Evolutionary conservation across 2,329 filamentous ascomycete species (phyloP), one percentile per base, ranked within the genome.

Genomic region (Diaporthe ampelina): DNA sequence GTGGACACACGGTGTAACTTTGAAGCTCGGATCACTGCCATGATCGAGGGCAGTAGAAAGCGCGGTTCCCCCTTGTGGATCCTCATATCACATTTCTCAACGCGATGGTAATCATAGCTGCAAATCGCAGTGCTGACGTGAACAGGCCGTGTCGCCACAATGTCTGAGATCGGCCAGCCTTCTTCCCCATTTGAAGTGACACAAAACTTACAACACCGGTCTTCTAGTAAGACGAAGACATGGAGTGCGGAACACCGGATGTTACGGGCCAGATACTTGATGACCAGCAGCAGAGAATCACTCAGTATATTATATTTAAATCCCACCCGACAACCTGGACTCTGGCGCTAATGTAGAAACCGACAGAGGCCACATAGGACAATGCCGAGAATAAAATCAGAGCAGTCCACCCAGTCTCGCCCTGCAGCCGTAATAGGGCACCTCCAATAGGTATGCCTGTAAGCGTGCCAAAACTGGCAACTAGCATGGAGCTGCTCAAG

Each of bases 401-500:
- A 2, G 79, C 81, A 40, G 61, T 79, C 84, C 84, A 86, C 3
- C 82, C 83, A 2, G 76, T 69, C 11, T 80, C 78, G 1, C 74
- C 43, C 1, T 79, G 79, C 19, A 81, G 75, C 9, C 80, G 81
- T 17, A 85, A 78, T 26, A 80, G 76, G 29, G 77, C 83, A 6
- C 86, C 86, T 0, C 83, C 86, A n/a, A 88, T 83, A 40, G 87
- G 82, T 0, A 87, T 78, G 67, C 86, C 87, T 67, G 82, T 86
- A 4, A 88, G 80, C 0, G 86, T 92, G 76, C 93, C 93, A 78
- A 96, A 92, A 75, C 91, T 93, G 29, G 94, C 94, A 45, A 95
- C 86, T 67, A 93, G 94, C 81, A 94, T 95, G 72, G 92, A 91
- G 0, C 94, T 97, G 11, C 94, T 93, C 79, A 96, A 97, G 83